Evolutionary conservation across 2,329 filamentous ascomycete genomes (phyloP), one percentile per base, ranked within the genome.

Genomic region (Annulohypoxylon truncatum): DNA sequence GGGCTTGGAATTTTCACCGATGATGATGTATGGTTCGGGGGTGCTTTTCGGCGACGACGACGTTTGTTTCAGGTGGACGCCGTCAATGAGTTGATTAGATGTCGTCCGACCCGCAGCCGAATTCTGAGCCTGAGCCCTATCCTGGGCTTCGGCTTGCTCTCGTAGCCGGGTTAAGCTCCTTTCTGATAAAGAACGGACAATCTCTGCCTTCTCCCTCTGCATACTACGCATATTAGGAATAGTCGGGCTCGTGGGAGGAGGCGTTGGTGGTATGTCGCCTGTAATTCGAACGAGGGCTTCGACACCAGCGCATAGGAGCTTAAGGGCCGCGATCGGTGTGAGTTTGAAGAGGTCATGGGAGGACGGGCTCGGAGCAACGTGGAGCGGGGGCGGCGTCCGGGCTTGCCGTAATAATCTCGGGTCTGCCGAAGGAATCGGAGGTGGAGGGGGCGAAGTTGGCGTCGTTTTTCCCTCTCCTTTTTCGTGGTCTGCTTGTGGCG

Each of bases 211-310:
- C 74, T 90, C 88, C 22, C 82, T 83, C 72, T 88, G 85, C 82
- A 90, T 86, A 28, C 83, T 85, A 66, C 82, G 83, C 86, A 90
- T 88, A 75, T 89, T 83, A 20, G 90, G 89, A n/a, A 89, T 85
- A 2, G 84, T 85, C 0, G 87, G 87, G 22, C 84, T 85, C 56
- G 84, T 85, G 1, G 90, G 85, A 4, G 91, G 90, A 59, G 91
- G 92, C n/a, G 90, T 96, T 13, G 91, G 91, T 20, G 92, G 92
- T 10, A 96, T 84, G 74, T 97, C 92, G 75, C 92, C 91, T 1
- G 91, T 92, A 63, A 90, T 83, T 68, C 86, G 85, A 26, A 93
- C 90, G 54, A 96, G 84, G 3, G 88, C 84, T 73, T 94, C 91
- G 65, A 94, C 82, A 62, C 88, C 88, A 38, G 88, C 84, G 71